Base-by-base conservation (phyloP, 441 rosid species). In the Corymbia citriodora region DNA sequence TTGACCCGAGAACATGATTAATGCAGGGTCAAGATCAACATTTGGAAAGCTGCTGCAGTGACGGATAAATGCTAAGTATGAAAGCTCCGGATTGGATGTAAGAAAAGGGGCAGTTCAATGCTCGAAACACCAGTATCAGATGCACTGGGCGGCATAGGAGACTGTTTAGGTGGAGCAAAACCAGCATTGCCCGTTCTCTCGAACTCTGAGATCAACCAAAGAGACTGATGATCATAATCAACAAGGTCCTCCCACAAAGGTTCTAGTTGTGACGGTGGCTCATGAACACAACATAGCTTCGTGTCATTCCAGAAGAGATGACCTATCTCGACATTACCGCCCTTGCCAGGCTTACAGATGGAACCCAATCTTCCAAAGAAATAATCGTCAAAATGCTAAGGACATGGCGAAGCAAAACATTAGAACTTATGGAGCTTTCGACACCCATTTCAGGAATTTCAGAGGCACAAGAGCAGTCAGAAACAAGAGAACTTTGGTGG, bases 81-180 rank as follows among this genome's bases (percentile, higher is more conserved):
- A 31, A 1, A 23, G 13, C 45, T 2, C 0, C 10, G 2, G 0
- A 33, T 55, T 2, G 9, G 18, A 55, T 55, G 1, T 0, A 18
- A 18, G 23, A 18, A 1, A 17, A 3, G 57, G 21, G 19, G 57
- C 57, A 2, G 0, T 54, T 54, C 21, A 54, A 17, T 1, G 21
- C 21, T 2, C 9, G 57, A 2, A 55, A 0, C 57, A 55, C 9
- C 21, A 55, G 8, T 2, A 70, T 2, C 48, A 72, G 8, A 5
- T 68, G 8, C 40, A 4, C 79, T 5, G 79, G 79, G 45, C 81
- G 0, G 27, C 1, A 6, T 17, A 53, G 21, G 27, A 57, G 29
- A 0, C 31, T 6, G 0, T 7, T 0, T 0, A 65, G 36, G 8
- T 0, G 36, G 72, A n/a, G 0, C 7, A 31, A 68, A n/a, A 31